Base-by-base conservation (phyloP, 2,329 filamentous ascomycete genomes). In the Gliomastix tumulicola region DNA sequence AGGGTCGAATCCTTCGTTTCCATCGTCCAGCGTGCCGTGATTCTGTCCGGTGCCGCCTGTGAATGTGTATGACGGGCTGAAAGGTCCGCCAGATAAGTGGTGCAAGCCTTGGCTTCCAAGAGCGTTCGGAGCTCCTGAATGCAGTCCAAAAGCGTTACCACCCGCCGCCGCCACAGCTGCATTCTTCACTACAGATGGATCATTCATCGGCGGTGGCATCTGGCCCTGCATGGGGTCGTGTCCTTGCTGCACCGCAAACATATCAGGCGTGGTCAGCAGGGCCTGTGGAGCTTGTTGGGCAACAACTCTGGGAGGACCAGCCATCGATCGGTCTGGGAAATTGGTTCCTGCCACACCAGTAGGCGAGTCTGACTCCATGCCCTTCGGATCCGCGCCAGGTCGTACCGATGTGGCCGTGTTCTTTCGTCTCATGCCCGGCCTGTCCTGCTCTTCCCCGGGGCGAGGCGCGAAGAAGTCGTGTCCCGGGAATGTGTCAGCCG, bases 401-500 rank as follows among this genome's bases (percentile, higher is more conserved):
- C n/a, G n/a, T n/a, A n/a, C n/a, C 3, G 60, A 49, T 23, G 60
- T 54, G 3, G 55, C 51, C 7, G 63, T 66, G 38, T 60, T 68
- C 52, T 74, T 75, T 9, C 71, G 59, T 50, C 75, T 76, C 19
- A 74, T 53, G 25, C 45, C 65, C 6, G 65, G 59, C 8, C 64
- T 55, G 7, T 56, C 59, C 27, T 38, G 46, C 34, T 44, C 54
- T n/a, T 46, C 40, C 41, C 10, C 50, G n/a, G n/a, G 48, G 35
- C 63, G 63, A 2, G 63, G 59, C 2, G 65, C 62, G 37, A 73
- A 71, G 1, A 73, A 47, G 36, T 69, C 71, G 35, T 70, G 63
- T 1, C 63, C 64, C 0, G 62, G 57, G 37, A 72, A 77, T 36
- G 69, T 64, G 47, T 84, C 77, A 12, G 74, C 65, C 3, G 71